Base-by-base conservation (phyloP, 441 rosid species). In the Erodium texanum region DNA sequence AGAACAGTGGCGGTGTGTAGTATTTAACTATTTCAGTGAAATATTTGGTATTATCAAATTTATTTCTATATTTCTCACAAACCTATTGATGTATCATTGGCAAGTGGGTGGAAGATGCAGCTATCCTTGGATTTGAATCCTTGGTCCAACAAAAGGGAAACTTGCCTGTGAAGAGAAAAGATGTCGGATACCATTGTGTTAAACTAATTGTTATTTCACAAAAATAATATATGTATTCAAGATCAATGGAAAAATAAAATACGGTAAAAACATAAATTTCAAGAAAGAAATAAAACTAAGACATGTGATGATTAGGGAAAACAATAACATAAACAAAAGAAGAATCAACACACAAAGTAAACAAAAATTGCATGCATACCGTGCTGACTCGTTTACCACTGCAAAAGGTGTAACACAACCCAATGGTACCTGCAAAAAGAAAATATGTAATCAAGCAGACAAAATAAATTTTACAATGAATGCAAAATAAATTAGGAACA, bases 341-440 rank as follows among this genome's bases (percentile, higher is more conserved):
- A 7, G 19, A 38, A 58, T 27, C 27, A 62, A 59, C 52, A 64
- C 24, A 4, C 24, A 24, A 27, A 27, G 6, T 29, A 38, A 59
- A n/a, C 2, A 27, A 65, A 70, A 58, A 69, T 34, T 52, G 22
- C 70, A 68, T 5, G 45, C 71, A 64, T 85, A 93, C 98, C 94
- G 68, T 74, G 98, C 87, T 11, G 97, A 85, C 78, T 90, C 90
- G 76, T 89, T 89, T 50, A 83, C 68, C 24, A 90, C 62, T 15
- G 93, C 91, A 79, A 90, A 90, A 45, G 97, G 98, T 14, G 96
- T 89, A 66, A 89, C 95, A 76, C 92, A 87, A 69, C 97, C 98
- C 71, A 90, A 75, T 0, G 98, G 82, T 5, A 90, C 96, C 97
- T 93, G 61, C 61, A 24, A 59, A 58, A 36, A 41, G 38, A 68